A percentile compares a stretch with the other conserved stretches of the same genome.
Evolutionary conservation across 306 rosid genomes (phyloP).

Genomic region (Vigna unguiculata): DNA sequence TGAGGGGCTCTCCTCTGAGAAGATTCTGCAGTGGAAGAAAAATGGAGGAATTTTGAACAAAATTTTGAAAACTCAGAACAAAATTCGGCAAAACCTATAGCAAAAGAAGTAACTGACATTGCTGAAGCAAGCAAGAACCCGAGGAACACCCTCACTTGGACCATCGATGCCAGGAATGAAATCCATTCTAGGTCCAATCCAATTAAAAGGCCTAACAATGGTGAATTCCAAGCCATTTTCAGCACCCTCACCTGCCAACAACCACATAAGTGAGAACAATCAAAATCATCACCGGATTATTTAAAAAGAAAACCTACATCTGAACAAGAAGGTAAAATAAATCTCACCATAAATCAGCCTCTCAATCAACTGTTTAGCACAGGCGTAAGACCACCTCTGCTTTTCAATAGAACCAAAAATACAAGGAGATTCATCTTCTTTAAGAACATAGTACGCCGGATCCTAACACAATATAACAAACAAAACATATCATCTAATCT

Average conservation of each 20-base stretch:
- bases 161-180: conserved; percentile 99
- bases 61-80: background rate
- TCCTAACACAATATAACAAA: conserved; percentile 58
- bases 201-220: conserved; percentile 93
- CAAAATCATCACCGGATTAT: background rate
- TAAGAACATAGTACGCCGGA: conserved; percentile 86
- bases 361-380: conserved; percentile 98
- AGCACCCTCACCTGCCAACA: conserved; percentile 90
- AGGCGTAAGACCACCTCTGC: conserved; percentile 99
- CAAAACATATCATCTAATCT: conserved; percentile 36
- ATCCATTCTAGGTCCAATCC: conserved; percentile 99
- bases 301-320: background rate
- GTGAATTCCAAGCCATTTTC: conserved; percentile 93
- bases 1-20: conserved; percentile 91
- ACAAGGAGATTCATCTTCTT: conserved; percentile 91
- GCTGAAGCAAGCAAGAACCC: conserved; percentile 98
- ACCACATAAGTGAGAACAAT: conserved; percentile 28
- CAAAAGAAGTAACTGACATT: conserved; percentile 54
- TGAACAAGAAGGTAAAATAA: background rate
- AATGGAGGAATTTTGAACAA: conserved; percentile 5
- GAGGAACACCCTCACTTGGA: conserved; percentile 99
- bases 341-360: conserved; percentile 90
- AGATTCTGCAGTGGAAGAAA: conserved; percentile 70
- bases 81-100: background rate
- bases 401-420: conserved; percentile 93